Conservation (phyloP, 2,329 filamentous ascomycete genomes). For the Cladorrhinum sp. region DNA sequence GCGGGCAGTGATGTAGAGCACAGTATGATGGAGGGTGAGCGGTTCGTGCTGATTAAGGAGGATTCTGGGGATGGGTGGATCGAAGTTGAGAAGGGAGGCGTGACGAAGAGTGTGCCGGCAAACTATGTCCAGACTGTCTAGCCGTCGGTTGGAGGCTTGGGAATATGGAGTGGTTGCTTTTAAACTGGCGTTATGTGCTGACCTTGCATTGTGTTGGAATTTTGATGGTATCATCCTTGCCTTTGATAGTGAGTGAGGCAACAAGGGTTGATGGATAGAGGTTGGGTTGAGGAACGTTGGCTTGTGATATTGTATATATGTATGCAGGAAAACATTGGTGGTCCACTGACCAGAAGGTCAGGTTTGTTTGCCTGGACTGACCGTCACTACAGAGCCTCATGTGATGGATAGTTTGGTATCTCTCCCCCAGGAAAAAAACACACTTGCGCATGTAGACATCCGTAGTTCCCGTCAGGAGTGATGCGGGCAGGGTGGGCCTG, state of each 20-base stretch:
- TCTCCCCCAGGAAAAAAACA: background rate
- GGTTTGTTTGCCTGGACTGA: too few relatives aligned
- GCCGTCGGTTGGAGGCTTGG: slow-evolving; percentile 10
- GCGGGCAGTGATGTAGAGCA: slow-evolving; percentile 84
- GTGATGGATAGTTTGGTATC: too few relatives aligned
- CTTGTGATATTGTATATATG: background rate
- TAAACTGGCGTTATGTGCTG: background rate
- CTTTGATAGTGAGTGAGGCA: too few relatives aligned
- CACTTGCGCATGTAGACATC: background rate
- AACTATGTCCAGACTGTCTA: slow-evolving; percentile 83
- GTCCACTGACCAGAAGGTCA: background rate
- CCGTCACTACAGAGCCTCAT: too few relatives aligned
- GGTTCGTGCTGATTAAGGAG: slow-evolving; percentile 82
- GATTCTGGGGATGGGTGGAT: slow-evolving; percentile 94
- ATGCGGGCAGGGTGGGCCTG: background rate
- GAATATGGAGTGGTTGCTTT: background rate
- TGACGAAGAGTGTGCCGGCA: slow-evolving; percentile 84
- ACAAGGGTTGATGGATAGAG: too few relatives aligned
- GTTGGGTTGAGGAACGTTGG: too few relatives aligned
- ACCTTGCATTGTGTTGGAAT: too few relatives aligned
- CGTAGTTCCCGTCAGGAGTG: background rate
- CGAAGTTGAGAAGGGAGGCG: slow-evolving; percentile 88
- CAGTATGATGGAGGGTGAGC: slow-evolving; percentile 86
- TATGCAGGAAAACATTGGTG: background rate
- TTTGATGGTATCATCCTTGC: too few relatives aligned